Conservation (phyloP, 2,329 filamentous ascomycete species). For the Hypoxylon sp. region DNA sequence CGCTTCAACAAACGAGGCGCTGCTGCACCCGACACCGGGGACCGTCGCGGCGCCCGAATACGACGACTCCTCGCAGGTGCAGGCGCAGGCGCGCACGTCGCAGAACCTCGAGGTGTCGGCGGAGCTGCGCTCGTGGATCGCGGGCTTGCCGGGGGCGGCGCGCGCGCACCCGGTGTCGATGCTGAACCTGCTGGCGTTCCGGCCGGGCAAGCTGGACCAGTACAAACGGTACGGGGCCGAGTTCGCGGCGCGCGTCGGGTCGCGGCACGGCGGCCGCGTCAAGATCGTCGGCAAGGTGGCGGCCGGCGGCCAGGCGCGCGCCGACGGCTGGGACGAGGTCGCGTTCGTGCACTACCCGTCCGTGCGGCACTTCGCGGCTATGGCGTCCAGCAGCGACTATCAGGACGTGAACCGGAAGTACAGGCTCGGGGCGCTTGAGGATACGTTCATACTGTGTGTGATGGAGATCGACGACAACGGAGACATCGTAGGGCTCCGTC, state of each 20-base stretch:
- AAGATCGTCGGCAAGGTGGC: constrained; percentile 70
- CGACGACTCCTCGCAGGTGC: no score
- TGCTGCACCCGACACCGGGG: constrained; percentile 23
- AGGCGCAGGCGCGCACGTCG: constrained; percentile 23
- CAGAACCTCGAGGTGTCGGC: constrained; percentile 63
- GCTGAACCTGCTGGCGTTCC: constrained; percentile 69
- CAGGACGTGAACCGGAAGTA: constrained; percentile 38
- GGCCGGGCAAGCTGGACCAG: constrained; percentile 55
- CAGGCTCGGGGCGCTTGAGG: constrained; percentile 36
- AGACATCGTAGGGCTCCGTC: constrained; percentile 13
- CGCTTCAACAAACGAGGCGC: constrained; percentile 22
- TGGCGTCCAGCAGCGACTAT: constrained; percentile 39
- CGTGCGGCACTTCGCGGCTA: constrained; percentile 67
- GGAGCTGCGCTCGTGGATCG: constrained; percentile 60
- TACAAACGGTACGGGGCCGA: constrained; percentile 67
- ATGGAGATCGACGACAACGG: constrained; percentile 39
- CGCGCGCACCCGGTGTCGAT: constrained; percentile 61
- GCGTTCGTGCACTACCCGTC: constrained; percentile 71
- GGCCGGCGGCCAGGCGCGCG: constrained; percentile 17
- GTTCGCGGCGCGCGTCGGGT: constrained; percentile 58
- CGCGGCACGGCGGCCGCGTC: constrained; percentile 62
- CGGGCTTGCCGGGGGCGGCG: constrained; percentile 31
- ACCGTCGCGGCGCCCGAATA: constrained; percentile 8
- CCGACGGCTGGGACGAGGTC: constrained; percentile 66
- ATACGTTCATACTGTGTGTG: constrained; percentile 40